Percentiles rank a stretch among this genome's conserved stretches.
phyloP scores from a whole-genome alignment of 208 protist genomes.

The Trypanosoma scelopori region DNA sequence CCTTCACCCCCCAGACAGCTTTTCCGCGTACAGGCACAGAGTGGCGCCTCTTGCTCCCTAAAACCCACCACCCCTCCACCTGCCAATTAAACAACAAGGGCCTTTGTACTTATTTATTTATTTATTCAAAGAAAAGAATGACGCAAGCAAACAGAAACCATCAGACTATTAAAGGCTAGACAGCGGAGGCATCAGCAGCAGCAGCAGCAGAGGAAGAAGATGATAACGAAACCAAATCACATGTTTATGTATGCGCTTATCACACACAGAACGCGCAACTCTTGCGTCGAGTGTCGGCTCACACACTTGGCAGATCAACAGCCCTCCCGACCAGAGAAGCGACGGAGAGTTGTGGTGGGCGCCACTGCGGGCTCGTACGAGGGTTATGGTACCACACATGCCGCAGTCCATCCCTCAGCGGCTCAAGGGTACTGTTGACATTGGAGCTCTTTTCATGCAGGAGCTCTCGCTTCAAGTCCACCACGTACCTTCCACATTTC shows the following conservation, averaged over 20 bases:
- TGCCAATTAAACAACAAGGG: not conserved
- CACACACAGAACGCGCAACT: too few species aligned
- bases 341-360: conserved; percentile 57
- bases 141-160: not conserved
- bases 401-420: conserved; percentile 42
- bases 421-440: not conserved
- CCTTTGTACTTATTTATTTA: not conserved
- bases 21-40: not conserved
- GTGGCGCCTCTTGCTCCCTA: not conserved
- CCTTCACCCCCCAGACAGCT: not conserved
- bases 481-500: conserved; percentile 62
- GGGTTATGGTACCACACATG: conserved; percentile 86
- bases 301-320: not conserved
- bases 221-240: not conserved
- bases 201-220: not conserved
- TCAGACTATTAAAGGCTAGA: too few species aligned
- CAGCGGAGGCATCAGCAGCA: too few species aligned
- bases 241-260: not conserved
- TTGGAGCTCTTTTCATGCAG: not conserved
- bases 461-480: conserved; percentile 49
- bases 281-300: not conserved
- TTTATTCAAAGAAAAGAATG: not conserved
- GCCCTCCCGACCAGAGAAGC: conserved; percentile 11
- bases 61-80: too few species aligned
- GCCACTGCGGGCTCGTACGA: conserved; percentile 65